Percentiles rank a stretch among this genome's conserved stretches.
Conservation (phyloP, 2,329 filamentous ascomycete genomes). For the Magnaporthiopsis poae region DNA sequence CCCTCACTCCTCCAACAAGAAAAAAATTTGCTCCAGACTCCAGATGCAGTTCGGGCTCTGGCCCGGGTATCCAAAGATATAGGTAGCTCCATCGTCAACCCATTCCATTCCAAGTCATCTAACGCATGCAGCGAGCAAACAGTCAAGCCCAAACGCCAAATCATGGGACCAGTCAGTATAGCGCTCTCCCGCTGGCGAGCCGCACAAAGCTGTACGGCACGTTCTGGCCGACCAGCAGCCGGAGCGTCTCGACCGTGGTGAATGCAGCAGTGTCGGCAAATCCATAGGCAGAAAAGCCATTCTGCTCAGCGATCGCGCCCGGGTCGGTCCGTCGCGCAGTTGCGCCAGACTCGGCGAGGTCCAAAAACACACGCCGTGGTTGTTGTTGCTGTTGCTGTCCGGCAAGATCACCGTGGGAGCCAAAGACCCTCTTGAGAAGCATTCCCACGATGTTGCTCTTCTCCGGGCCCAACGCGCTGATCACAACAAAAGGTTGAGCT, state of each 20-base stretch:
- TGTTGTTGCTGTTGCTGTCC: constrained; percentile 17
- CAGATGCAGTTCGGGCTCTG: no score
- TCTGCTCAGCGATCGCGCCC: constrained; percentile 57
- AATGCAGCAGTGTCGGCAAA: constrained; percentile 73
- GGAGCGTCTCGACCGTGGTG: constrained; percentile 71
- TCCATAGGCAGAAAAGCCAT: constrained; percentile 71
- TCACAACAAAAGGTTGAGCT: constrained; percentile 59
- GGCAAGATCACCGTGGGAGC: constrained; percentile 30
- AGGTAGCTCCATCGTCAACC: no score
- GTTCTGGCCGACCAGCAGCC: constrained; percentile 73
- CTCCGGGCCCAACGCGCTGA: constrained; percentile 68
- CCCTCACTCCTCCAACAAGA: no score
- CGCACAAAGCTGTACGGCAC: constrained; percentile 81
- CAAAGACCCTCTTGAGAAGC: constrained; percentile 58
- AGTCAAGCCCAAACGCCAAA: neutral
- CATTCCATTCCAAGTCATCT: no score
- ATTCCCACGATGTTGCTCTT: constrained; percentile 72
- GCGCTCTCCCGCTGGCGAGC: constrained; percentile 49
- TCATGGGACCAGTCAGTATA: constrained; percentile 29
- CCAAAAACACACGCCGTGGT: constrained; percentile 56
- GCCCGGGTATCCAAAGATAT: no score
- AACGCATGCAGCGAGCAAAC: neutral
- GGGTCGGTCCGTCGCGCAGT: constrained; percentile 55
- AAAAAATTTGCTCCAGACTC: no score
- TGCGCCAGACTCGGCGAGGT: constrained; percentile 51